A percentile compares a stretch with the other conserved stretches of the same genome.
These are phyloP conservation scores for Leishmania aethiopica DNA, from an alignment of 208 protist genomes.

Conservation along the genomic window DNA sequence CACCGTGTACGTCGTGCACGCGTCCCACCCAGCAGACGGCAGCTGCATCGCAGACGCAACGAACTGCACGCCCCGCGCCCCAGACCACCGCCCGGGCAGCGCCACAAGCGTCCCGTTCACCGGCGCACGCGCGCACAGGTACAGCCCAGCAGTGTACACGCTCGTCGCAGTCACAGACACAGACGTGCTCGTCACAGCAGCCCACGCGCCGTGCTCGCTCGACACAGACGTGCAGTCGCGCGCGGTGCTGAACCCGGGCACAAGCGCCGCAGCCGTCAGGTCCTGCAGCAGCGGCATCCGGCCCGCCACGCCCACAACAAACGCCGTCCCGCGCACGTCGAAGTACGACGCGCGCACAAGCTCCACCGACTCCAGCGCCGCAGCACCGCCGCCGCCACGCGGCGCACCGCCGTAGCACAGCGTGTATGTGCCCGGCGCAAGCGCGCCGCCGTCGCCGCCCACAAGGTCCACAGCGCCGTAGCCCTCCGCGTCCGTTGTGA, in stretches of 20 bases:
- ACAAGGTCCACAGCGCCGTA: constrained; percentile 47
- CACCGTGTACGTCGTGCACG: constrained; percentile 31
- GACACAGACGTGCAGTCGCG: constrained; percentile 33
- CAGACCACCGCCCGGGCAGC: constrained; percentile 28
- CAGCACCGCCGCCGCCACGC: constrained; percentile 6
- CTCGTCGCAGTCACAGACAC: constrained; percentile 46
- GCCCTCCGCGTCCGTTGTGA: constrained; percentile 55
- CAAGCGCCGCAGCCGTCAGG: constrained; percentile 35
- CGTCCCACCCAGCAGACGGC: constrained; percentile 39
- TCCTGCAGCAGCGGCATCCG: constrained; percentile 50
- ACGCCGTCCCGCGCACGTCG: constrained; percentile 44
- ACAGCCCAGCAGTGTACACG: constrained; percentile 23
- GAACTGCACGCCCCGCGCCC: constrained; percentile 22
- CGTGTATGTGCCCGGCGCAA: constrained; percentile 56
- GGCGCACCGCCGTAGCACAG: constrained; percentile 37
- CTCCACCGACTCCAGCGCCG: constrained; percentile 37
- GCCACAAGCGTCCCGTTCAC: constrained; percentile 48
- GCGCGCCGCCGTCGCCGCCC: constrained; percentile 17
- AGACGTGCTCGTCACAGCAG: constrained; percentile 19
- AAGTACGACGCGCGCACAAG: constrained; percentile 51
- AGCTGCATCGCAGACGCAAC: constrained; percentile 28
- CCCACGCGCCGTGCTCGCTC: constrained; percentile 51
- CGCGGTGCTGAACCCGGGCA: constrained; percentile 56
- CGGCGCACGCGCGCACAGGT: constrained; percentile 57
- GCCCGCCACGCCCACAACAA: constrained; percentile 51